These are phyloP conservation scores for Daldinia loculata DNA, from an alignment of 495 filamentous ascomycete species.

Conservation along the genomic window DNA sequence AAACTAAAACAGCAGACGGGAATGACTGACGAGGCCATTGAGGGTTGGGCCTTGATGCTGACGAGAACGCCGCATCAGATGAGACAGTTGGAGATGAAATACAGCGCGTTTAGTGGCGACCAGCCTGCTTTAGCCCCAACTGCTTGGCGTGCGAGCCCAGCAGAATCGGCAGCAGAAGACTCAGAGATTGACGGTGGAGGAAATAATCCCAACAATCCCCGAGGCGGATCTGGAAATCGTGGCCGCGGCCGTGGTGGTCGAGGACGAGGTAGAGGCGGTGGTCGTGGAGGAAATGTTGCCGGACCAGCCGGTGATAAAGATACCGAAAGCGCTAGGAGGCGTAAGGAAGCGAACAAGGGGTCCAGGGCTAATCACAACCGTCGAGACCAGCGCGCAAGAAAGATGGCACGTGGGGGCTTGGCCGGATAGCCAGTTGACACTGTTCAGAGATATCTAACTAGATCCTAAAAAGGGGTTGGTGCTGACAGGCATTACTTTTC, in stretches of 20 bases:
- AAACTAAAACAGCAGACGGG: conserved; percentile 78
- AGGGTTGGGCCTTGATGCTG: conserved; percentile 93
- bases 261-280: conserved; percentile 57
- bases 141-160: conserved; percentile 63
- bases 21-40: conserved; percentile 93
- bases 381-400: conserved; percentile 76
- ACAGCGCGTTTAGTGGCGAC: conserved; percentile 65
- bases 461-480: neutral
- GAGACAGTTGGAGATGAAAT: conserved; percentile 71
- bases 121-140: conserved; percentile 70
- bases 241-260: conserved; percentile 62
- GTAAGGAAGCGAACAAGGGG: conserved; percentile 71
- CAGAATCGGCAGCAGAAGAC: conserved; percentile 57
- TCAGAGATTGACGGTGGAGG: conserved; percentile 48
- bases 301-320: conserved; percentile 66
- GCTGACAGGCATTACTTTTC: conserved; percentile 9
- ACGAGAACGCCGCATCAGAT: conserved; percentile 71
- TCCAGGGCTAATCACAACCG: conserved; percentile 71
- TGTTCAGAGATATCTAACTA: neutral
- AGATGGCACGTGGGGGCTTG: conserved; percentile 74
- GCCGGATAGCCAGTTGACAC: conserved; percentile 52
- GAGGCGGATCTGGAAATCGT: conserved; percentile 53
- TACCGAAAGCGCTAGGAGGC: conserved; percentile 67
- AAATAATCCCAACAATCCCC: conserved; percentile 19
- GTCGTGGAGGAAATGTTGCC: conserved; percentile 63